Evolutionary conservation across 345 rosid genomes (phyloP).

Genomic region (Kernera saxatilis): DNA sequence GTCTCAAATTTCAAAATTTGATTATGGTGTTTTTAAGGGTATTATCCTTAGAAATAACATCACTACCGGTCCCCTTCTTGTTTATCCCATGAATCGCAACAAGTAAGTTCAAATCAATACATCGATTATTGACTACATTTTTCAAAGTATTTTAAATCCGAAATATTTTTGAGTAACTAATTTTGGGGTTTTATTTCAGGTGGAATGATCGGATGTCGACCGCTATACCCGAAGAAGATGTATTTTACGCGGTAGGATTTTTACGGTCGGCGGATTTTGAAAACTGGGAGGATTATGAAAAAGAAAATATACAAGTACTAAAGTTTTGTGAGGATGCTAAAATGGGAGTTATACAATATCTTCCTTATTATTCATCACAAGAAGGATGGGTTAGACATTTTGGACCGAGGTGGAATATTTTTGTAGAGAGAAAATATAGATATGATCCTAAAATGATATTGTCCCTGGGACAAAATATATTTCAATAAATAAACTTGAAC

Average conservation of each 20-base stretch:
- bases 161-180: neutral
- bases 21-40: constrained; percentile 56
- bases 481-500: constrained; percentile 31
- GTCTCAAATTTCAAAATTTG: constrained; percentile 56
- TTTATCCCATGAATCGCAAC: constrained; percentile 78
- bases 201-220: constrained; percentile 80
- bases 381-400: constrained; percentile 68
- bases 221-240: constrained; percentile 66
- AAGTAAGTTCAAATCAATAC: constrained; percentile 39
- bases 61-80: constrained; percentile 57
- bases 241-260: constrained; percentile 82
- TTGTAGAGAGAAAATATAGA: constrained; percentile 44
- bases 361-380: constrained; percentile 44
- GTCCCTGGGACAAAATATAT: constrained; percentile 86
- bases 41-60: constrained; percentile 62
- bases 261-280: constrained; percentile 59
- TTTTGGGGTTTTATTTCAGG: constrained; percentile 25
- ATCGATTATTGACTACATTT: neutral
- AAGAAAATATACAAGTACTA: constrained; percentile 52
- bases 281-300: constrained; percentile 47
- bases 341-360: constrained; percentile 55
- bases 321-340: constrained; percentile 51
- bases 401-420: constrained; percentile 67
- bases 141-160: neutral
- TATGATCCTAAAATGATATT: constrained; percentile 81